A percentile compares a stretch with the other conserved stretches of the same genome.
phyloP scores from a whole-genome alignment of 306 rosid genomes.

The Lathyrus aphaca region DNA sequence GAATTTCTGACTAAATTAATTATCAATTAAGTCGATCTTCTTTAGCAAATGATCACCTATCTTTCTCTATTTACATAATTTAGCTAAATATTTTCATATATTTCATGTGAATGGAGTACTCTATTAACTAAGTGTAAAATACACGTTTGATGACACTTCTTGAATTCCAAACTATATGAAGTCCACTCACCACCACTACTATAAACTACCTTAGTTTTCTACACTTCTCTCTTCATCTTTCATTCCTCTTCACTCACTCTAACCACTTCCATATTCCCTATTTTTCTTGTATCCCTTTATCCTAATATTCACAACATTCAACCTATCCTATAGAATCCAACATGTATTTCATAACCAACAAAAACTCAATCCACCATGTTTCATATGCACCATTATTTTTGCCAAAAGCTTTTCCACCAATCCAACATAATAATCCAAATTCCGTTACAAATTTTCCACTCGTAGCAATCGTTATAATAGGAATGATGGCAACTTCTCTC shows the following conservation, averaged over 20 bases:
- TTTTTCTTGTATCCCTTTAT: neutral
- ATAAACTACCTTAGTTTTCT: conserved; percentile 31
- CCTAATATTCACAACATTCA: conserved; percentile 38
- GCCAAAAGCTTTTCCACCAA: conserved; percentile 44
- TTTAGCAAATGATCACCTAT: too few relatives aligned
- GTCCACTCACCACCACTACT: conserved; percentile 26
- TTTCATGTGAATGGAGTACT: too few relatives aligned
- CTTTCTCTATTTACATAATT: too few relatives aligned
- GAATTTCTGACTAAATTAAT: too few relatives aligned
- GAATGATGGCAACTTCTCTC: conserved; percentile 62
- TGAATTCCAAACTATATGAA: conserved; percentile 34
- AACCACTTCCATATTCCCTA: conserved; percentile 1
- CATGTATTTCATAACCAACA: conserved; percentile 56
- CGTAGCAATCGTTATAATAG: conserved; percentile 59
- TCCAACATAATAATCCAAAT: neutral
- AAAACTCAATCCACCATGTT: conserved; percentile 31
- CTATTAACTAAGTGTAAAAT: too few relatives aligned
- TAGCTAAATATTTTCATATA: too few relatives aligned
- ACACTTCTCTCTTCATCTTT: conserved; percentile 13
- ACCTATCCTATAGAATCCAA: conserved; percentile 14
- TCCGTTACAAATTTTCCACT: conserved; percentile 52
- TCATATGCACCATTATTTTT: too few relatives aligned
- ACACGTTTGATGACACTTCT: neutral
- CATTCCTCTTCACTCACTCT: conserved; percentile 8
- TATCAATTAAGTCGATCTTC: too few relatives aligned